Conservation (phyloP, 2,329 filamentous ascomycete genomes). For the Sarocladium strictum region DNA sequence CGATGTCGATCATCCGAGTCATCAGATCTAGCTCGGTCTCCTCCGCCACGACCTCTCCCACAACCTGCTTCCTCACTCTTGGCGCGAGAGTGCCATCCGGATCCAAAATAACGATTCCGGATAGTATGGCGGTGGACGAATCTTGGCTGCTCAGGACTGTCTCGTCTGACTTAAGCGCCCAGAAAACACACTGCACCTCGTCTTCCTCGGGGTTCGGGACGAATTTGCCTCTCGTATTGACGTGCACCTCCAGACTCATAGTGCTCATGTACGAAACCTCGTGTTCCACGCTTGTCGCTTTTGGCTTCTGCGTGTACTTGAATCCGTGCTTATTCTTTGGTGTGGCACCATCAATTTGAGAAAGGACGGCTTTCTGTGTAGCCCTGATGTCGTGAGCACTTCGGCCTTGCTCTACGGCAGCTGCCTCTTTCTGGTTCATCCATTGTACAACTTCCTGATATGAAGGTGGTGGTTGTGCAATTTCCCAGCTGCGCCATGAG, state of each 20-base stretch:
- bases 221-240: slow-evolving; percentile 76
- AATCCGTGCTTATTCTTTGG: slow-evolving; percentile 77
- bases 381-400: slow-evolving; percentile 15
- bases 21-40: slow-evolving; percentile 77
- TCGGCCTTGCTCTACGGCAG: slow-evolving; percentile 7
- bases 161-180: slow-evolving; percentile 78
- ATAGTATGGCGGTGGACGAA: slow-evolving; percentile 43
- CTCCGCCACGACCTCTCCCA: slow-evolving; percentile 63
- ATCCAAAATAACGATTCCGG: slow-evolving; percentile 70
- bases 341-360: slow-evolving; percentile 85
- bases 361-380: slow-evolving; percentile 43
- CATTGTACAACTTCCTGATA: slow-evolving; percentile 64
- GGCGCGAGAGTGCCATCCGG: slow-evolving; percentile 52
- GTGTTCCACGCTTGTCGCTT: slow-evolving; percentile 70
- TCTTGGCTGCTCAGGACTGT: slow-evolving; percentile 42
- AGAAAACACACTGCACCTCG: slow-evolving; percentile 82
- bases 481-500: slow-evolving; percentile 63
- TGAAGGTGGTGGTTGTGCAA: slow-evolving; percentile 64
- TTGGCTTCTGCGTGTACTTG: slow-evolving; percentile 75
- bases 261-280: slow-evolving; percentile 93
- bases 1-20: slow-evolving; percentile 79
- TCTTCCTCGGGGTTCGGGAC: slow-evolving; percentile 88
- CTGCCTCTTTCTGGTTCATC: slow-evolving; percentile 40
- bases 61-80: slow-evolving; percentile 56
- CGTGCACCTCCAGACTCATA: slow-evolving; percentile 89